These are phyloP conservation scores for Fusarium annulatum DNA, from an alignment of 2,329 filamentous ascomycete species.

Conservation along the genomic window DNA sequence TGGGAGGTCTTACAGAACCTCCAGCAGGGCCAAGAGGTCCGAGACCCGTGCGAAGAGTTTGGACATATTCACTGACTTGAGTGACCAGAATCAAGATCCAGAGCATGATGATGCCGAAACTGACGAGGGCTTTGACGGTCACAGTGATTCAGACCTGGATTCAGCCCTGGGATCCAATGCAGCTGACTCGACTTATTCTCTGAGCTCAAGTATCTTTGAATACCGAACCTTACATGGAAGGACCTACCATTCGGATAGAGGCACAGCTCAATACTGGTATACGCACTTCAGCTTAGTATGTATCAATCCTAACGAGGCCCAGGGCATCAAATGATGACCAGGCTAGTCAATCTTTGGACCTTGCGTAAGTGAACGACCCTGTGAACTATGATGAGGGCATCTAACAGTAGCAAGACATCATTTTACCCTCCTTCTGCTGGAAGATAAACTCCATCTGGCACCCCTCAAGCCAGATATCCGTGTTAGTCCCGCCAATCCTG, in stretches of 20 bases:
- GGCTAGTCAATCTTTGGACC: constrained; percentile 8
- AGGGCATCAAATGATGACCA: constrained; percentile 16
- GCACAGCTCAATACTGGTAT: constrained; percentile 9
- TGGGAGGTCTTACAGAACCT: constrained; percentile 16
- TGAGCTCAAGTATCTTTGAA: constrained; percentile 9
- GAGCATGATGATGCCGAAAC: not conserved
- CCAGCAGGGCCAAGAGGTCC: not conserved
- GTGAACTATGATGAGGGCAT: fast-evolving
- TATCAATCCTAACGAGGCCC: fast-evolving
- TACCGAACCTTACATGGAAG: constrained; percentile 11
- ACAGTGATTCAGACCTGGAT: not conserved
- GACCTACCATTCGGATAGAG: constrained; percentile 15
- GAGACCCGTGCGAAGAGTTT: fast-evolving
- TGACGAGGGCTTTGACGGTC: not conserved
- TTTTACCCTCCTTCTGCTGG: not conserved
- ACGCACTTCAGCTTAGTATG: fast-evolving
- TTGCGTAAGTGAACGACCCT: not conserved
- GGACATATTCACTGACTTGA: not conserved
- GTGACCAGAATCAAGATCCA: not conserved
- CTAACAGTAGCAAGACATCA: not conserved
- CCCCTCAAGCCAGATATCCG: not conserved
- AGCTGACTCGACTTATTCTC: constrained; percentile 8
- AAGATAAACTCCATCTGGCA: constrained; percentile 3
- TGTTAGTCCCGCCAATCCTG: not conserved
- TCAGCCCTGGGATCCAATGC: constrained; percentile 11